Base-by-base conservation (phyloP, 495 filamentous ascomycete genomes). In the Collariella sp. region DNA sequence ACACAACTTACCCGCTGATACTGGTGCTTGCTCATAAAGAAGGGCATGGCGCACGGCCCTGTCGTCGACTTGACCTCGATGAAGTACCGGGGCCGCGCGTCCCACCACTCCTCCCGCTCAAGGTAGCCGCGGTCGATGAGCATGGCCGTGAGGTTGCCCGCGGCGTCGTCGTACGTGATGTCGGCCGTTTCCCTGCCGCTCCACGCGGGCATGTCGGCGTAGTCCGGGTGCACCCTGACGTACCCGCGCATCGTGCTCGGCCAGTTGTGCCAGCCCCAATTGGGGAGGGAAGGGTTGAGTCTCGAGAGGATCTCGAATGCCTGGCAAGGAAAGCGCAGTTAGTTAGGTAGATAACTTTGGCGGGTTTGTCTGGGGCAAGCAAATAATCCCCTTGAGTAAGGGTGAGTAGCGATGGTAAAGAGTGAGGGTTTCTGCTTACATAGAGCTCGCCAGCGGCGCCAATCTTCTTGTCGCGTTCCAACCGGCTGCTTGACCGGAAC, bases 11-110 rank as follows among this genome's bases (percentile, higher is more conserved):
- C 75, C 42, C 58, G 54, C 18, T 52, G 20, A 51, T 70, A 73
- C 58, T 77, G 74, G 16, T 45, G 48, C 7, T 68, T 65, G 60
- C 69, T 73, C 66, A 75, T 75, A 50, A 50, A 76, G 48, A 78
- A 75, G 7, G 65, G 63, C 10, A 61, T 70, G 5, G 57, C 59
- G 33, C 64, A 72, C 2, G 61, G 36, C 9, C 56, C 57, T 3
- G 71, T 71, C 0, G 74, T 77, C n/a, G 73, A 60, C 57, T 77
- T 79, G 34, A 79, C 74, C 50, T 77, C 74, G 35, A 78, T 70
- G 39, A 61, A 72, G 52, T 72, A 78, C 24, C 63, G 48, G 11
- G 70, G 74, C 3, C 41, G 52, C 5, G 15, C 41, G 15, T 50
- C 56, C 2, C 3, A 0, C 71, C 72, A 74, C 3, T 18, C 35